These are phyloP conservation scores for Nicotiana undulata DNA, from an alignment of 257 asterid species.

Conservation along the genomic window DNA sequence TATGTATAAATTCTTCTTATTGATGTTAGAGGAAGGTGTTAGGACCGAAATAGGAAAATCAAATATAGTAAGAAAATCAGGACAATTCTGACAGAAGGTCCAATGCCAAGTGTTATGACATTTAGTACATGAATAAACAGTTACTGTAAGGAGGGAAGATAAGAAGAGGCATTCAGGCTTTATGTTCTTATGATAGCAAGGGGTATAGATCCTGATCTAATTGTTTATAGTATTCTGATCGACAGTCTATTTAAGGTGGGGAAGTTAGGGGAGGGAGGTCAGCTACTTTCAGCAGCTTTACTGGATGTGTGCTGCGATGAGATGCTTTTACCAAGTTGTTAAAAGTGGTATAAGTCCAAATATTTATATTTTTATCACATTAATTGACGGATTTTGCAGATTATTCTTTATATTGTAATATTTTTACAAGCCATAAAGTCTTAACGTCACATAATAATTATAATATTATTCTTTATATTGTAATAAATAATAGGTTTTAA, in stretches of 20 bases:
- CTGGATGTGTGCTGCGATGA: constrained; percentile 21
- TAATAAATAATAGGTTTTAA: too few relatives aligned
- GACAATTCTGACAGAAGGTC: too few relatives aligned
- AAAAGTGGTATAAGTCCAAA: constrained; percentile 24
- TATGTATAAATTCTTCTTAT: constrained; percentile 19
- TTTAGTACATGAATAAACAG: constrained; percentile 31
- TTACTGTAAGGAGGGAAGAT: constrained; percentile 23
- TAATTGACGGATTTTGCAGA: constrained; percentile 39
- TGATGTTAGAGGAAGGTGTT: constrained; percentile 24
- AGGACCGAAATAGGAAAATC: too few relatives aligned
- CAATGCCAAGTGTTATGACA: constrained; percentile 34
- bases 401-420: too few relatives aligned
- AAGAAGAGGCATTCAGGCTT: constrained; percentile 29
- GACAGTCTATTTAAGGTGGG: constrained; percentile 35
- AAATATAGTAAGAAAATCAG: too few relatives aligned
- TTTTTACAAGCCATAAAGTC: too few relatives aligned
- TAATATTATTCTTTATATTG: too few relatives aligned
- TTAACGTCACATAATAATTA: too few relatives aligned
- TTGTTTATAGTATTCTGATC: constrained; percentile 32
- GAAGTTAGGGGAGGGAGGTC: constrained; percentile 23
- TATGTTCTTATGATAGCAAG: constrained; percentile 24
- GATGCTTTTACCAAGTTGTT: constrained; percentile 22
- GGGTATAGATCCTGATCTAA: constrained; percentile 32
- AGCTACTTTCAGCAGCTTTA: constrained; percentile 26
- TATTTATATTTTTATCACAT: constrained; percentile 23